Percentiles rank a stretch among this genome's conserved stretches.
Conservation (phyloP, 1,284 basidiomycete genomes). For the Phylloboletellus chloephorus region DNA sequence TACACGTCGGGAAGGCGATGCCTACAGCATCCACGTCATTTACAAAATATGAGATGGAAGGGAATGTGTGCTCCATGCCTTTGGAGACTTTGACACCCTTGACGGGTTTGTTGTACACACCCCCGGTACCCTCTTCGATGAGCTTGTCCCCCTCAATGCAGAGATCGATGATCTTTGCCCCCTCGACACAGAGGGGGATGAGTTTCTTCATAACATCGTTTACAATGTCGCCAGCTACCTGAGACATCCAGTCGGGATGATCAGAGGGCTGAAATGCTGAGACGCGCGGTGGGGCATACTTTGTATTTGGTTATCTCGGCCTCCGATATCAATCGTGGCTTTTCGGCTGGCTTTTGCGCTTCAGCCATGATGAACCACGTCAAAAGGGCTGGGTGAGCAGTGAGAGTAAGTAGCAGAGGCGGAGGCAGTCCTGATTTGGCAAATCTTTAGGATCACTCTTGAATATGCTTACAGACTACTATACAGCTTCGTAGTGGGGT, state of each 20-base stretch:
- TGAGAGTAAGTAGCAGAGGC: slow-evolving; percentile 6
- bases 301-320: slow-evolving; percentile 83
- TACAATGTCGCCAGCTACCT: slow-evolving; percentile 89
- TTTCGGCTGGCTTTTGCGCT: slow-evolving; percentile 41
- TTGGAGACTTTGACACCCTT: slow-evolving; percentile 85
- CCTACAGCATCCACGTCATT: slow-evolving; percentile 42
- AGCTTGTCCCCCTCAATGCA: slow-evolving; percentile 91
- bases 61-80: slow-evolving; percentile 48
- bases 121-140: slow-evolving; percentile 78
- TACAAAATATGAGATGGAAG: slow-evolving; percentile 7
- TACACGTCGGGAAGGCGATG: slow-evolving; percentile 88
- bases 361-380: slow-evolving; percentile 49
- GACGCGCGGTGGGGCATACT: slow-evolving; percentile 41
- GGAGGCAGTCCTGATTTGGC: slow-evolving; percentile 23
- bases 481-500: slow-evolving; percentile 25
- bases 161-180: slow-evolving; percentile 86
- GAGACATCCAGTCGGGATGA: slow-evolving; percentile 9
- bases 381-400: slow-evolving; percentile 4
- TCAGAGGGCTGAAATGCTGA: slow-evolving; percentile 8
- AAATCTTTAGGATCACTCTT: slow-evolving; percentile 11
- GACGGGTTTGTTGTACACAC: slow-evolving; percentile 86
- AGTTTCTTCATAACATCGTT: slow-evolving; percentile 84
- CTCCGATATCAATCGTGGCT: slow-evolving; percentile 53
- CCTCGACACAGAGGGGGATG: slow-evolving; percentile 70
- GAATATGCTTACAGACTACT: slow-evolving; percentile 23